Conservation (phyloP, 2,329 filamentous ascomycete species). For the Aulographum hederae region DNA sequence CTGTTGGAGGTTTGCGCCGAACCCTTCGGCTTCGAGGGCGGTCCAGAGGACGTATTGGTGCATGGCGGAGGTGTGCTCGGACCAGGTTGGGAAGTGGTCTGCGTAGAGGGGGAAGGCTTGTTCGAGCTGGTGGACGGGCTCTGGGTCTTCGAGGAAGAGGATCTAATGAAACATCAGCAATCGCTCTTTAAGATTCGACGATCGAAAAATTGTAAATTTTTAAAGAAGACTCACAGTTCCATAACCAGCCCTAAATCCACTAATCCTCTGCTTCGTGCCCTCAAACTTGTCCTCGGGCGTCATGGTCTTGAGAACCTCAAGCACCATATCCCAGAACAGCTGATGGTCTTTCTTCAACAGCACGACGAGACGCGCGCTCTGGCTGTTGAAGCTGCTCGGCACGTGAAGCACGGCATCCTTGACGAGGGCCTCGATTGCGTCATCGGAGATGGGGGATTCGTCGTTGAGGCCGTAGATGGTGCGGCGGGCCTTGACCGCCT, state of each 20-base stretch:
- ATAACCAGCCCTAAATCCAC: constrained; percentile 50
- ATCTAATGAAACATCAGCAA: constrained; percentile 25
- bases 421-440: constrained; percentile 44
- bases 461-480: constrained; percentile 51
- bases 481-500: constrained; percentile 49
- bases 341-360: constrained; percentile 71
- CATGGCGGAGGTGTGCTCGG: constrained; percentile 62
- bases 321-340: constrained; percentile 65
- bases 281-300: constrained; percentile 49
- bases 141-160: constrained; percentile 72
- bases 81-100: constrained; percentile 64
- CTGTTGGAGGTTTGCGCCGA: constrained; percentile 82
- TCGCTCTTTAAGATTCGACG: neutral
- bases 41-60: constrained; percentile 68
- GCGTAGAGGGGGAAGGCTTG: constrained; percentile 54
- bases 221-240: constrained; percentile 43
- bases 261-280: constrained; percentile 29
- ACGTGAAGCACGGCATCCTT: constrained; percentile 43
- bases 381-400: constrained; percentile 77
- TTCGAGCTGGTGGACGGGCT: constrained; percentile 46
- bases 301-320: constrained; percentile 45
- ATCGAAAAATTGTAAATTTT: neutral
- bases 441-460: constrained; percentile 37
- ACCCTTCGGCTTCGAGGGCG: constrained; percentile 63
- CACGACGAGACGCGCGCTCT: constrained; percentile 61